A percentile compares a stretch with the other conserved stretches of the same genome.
Evolutionary conservation across 208 protist genomes (phyloP).

Genomic region (Endotrypanum monterogeii): DNA sequence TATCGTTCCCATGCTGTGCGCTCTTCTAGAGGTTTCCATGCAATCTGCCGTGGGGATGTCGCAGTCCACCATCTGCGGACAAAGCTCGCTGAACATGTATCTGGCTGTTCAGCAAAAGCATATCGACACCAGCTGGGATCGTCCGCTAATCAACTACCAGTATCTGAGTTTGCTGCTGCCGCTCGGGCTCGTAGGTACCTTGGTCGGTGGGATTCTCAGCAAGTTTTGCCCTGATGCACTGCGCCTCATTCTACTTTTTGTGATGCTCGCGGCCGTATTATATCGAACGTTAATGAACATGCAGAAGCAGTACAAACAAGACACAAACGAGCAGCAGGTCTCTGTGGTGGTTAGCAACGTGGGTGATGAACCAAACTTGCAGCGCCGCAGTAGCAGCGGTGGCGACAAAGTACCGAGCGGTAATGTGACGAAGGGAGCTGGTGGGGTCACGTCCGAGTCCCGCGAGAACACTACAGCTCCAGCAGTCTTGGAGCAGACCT

Average conservation of each 20-base stretch:
- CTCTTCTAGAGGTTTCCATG: constrained; percentile 59
- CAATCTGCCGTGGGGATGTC: constrained; percentile 68
- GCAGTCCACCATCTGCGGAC: constrained; percentile 87
- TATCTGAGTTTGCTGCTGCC: constrained; percentile 79
- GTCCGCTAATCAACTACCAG: constrained; percentile 89
- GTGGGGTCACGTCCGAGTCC: constrained; percentile 1
- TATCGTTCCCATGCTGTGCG: constrained; percentile 79
- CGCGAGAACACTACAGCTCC: neutral
- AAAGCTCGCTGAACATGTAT: constrained; percentile 81
- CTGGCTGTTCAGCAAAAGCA: constrained; percentile 59
- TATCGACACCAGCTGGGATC: constrained; percentile 44
- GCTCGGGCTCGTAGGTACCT: constrained; percentile 70
- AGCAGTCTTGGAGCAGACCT: constrained; percentile 6
- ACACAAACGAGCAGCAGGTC: constrained; percentile 25
- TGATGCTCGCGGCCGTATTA: constrained; percentile 64
- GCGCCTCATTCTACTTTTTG: constrained; percentile 74
- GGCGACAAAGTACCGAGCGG: neutral
- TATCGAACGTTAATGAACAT: constrained; percentile 66
- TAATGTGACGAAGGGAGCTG: constrained; percentile 19
- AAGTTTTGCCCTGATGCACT: constrained; percentile 80
- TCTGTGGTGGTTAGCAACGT: constrained; percentile 25
- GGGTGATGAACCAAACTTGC: neutral
- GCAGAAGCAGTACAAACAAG: constrained; percentile 50
- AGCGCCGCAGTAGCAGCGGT: constrained; percentile 22
- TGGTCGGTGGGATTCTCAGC: constrained; percentile 71